Percentiles rank a stretch among this genome's conserved stretches.
These are phyloP conservation scores for Hypericum androsaemum DNA, from an alignment of 345 rosid species.

Conservation along the genomic window DNA sequence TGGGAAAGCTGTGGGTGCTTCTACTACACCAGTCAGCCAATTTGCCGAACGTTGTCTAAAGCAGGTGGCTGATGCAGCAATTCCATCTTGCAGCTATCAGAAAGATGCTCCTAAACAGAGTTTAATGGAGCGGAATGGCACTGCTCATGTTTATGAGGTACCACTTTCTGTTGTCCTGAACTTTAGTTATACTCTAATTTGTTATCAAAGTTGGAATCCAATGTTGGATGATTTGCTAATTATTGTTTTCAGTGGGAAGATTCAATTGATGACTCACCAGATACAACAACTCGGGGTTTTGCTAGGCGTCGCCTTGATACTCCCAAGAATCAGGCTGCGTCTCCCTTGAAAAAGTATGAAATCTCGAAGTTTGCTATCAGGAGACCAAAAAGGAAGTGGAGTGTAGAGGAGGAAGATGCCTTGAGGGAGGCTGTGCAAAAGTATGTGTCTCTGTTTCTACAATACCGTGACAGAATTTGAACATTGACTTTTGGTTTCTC, in stretches of 20 bases:
- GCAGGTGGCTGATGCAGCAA: conserved; percentile 9
- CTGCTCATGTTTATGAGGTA: conserved; percentile 47
- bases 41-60: conserved; percentile 6
- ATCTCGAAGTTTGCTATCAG: conserved; percentile 13
- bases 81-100: conserved; percentile 14
- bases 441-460: conserved; percentile 7
- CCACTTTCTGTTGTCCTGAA: neutral
- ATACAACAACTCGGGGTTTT: conserved; percentile 9
- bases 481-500: neutral
- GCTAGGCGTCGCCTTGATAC: conserved; percentile 8
- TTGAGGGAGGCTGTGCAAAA: conserved; percentile 31
- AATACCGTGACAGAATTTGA: neutral
- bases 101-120: conserved; percentile 19
- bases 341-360: conserved; percentile 22
- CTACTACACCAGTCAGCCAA: neutral
- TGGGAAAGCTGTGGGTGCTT: conserved; percentile 2
- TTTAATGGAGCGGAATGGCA: conserved; percentile 43
- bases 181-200: neutral
- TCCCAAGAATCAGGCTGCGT: conserved; percentile 15
- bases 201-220: neutral
- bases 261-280: conserved; percentile 27
- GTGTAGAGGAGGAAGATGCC: conserved; percentile 44
- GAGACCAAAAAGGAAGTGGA: conserved; percentile 35
- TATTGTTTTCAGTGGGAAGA: conserved; percentile 38
- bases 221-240: neutral